Conservation (phyloP, 306 rosid species). For the Cucurbita ficifolia region DNA sequence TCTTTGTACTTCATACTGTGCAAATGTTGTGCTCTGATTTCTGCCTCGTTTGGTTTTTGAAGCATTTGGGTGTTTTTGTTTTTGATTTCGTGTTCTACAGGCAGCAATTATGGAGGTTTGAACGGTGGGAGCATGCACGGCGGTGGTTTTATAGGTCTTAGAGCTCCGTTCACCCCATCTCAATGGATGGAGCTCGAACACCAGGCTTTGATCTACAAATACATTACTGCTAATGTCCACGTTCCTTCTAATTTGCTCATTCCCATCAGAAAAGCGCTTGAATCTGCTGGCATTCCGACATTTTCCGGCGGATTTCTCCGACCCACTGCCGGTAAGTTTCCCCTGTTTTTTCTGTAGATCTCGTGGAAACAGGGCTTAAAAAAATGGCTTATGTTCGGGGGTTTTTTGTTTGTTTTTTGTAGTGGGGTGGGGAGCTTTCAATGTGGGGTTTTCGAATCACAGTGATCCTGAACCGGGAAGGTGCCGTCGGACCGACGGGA, state of each 20-base stretch:
- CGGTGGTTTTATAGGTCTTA: slow-evolving; percentile 17
- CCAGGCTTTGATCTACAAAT: slow-evolving; percentile 92
- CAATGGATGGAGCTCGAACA: slow-evolving; percentile 98
- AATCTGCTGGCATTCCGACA: slow-evolving; percentile 46
- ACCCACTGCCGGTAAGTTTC: slow-evolving; percentile 46
- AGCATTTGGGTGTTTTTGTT: not conserved
- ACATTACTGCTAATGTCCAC: slow-evolving; percentile 52
- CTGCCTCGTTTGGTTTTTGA: not conserved
- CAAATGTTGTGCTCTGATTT: not conserved
- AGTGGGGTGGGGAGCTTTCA: slow-evolving; percentile 93
- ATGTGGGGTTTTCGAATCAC: slow-evolving; percentile 79
- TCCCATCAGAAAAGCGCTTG: slow-evolving; percentile 70
- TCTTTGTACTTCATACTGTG: not conserved
- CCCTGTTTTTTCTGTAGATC: not conserved
- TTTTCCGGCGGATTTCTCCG: slow-evolving; percentile 46
- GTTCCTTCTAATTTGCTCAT: slow-evolving; percentile 70
- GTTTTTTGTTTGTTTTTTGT: not conserved
- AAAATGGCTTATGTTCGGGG: not conserved
- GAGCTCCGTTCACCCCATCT: slow-evolving; percentile 71
- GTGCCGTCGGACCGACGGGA: slow-evolving; percentile 98
- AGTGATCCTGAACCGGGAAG: slow-evolving; percentile 98
- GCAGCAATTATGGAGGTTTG: slow-evolving; percentile 33
- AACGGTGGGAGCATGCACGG: slow-evolving; percentile 37
- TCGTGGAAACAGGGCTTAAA: not conserved
- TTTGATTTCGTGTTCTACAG: slow-evolving; percentile 20